These are phyloP conservation scores for Aspergillus nanangensis DNA, from an alignment of 495 filamentous ascomycete genomes.

Conservation along the genomic window DNA sequence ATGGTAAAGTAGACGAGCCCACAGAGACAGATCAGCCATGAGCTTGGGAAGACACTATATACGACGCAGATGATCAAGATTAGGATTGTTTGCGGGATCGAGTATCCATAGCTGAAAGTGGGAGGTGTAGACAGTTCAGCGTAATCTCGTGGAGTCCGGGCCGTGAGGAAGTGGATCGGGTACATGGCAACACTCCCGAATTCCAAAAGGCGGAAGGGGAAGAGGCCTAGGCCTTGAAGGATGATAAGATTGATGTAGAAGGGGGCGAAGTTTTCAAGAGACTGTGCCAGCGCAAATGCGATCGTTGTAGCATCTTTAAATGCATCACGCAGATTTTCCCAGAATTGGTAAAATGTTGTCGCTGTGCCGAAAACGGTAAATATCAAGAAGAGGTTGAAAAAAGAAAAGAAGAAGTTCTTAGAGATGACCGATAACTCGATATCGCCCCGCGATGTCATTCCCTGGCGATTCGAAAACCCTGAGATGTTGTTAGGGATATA, in stretches of 20 bases:
- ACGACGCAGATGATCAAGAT: constrained; percentile 92
- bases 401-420: constrained; percentile 99
- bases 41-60: constrained; percentile 83
- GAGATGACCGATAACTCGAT: constrained; percentile 93
- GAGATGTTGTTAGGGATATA: neutral
- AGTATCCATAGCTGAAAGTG: constrained; percentile 93
- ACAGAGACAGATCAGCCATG: constrained; percentile 75
- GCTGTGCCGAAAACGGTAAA: constrained; percentile 90
- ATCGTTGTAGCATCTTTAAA: constrained; percentile 75
- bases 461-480: constrained; percentile 81
- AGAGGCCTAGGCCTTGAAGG: constrained; percentile 85
- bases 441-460: constrained; percentile 90
- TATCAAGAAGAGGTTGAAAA: constrained; percentile 97
- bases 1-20: constrained; percentile 85
- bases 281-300: constrained; percentile 68
- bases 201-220: constrained; percentile 87
- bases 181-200: constrained; percentile 84
- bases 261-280: constrained; percentile 63
- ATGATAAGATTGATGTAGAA: constrained; percentile 97
- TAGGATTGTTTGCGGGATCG: constrained; percentile 85
- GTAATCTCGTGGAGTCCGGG: constrained; percentile 88
- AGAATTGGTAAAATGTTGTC: constrained; percentile 62
- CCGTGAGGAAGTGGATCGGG: constrained; percentile 69
- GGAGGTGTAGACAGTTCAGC: constrained; percentile 79
- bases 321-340: constrained; percentile 63